Evolutionary conservation across 768 basidiomycete species (phyloP), one percentile per base, ranked within the genome.

Genomic region (Royoungia palumana): DNA sequence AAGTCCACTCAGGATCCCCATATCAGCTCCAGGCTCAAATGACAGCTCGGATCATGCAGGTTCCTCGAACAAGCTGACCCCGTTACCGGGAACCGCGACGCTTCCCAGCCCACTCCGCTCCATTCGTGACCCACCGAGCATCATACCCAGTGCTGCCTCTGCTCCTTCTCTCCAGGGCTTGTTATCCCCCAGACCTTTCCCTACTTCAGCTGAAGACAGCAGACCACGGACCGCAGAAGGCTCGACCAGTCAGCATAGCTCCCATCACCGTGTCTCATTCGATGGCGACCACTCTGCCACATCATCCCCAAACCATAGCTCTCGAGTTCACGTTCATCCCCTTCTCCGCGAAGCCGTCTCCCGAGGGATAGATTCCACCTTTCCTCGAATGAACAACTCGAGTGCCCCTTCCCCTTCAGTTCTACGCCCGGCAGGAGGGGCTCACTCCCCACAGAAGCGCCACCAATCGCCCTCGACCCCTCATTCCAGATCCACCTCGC

Each of bases 261-360:
- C 80, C 4, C 70, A 64, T 32, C 79, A 78, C 51, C 75, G 78
- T 35, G 72, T 80, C 30, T 80, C 79, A 0, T 79, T 80, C 17
- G 82, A 85, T 25, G 19, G 59, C 69, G 32, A 72, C 72, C 20
- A 62, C 70, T 0, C 67, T 69, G 20, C 53, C 55, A 36, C 73
- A 65, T 13, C 46, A 68, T 67, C 48, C 53, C 72, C 50, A 60
- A 67, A 48, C 71, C 39, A 58, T 35, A 64, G 43, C 19, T 41
- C 60, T 21, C 65, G 51, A 65, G 79, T 76, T 51, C 49, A 61
- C 22, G 36, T 49, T 14, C 53, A 47, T 36, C 58, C 60, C 30
- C 55, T 57, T 13, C 62, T 56, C 49, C 61, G 50, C 30, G 61
- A 57, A 19, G 22, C 54, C 8, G 17, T 36, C 39, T 20, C 54